Conservation (phyloP, 2,329 filamentous ascomycete genomes). For the Penicillium thymicola region DNA sequence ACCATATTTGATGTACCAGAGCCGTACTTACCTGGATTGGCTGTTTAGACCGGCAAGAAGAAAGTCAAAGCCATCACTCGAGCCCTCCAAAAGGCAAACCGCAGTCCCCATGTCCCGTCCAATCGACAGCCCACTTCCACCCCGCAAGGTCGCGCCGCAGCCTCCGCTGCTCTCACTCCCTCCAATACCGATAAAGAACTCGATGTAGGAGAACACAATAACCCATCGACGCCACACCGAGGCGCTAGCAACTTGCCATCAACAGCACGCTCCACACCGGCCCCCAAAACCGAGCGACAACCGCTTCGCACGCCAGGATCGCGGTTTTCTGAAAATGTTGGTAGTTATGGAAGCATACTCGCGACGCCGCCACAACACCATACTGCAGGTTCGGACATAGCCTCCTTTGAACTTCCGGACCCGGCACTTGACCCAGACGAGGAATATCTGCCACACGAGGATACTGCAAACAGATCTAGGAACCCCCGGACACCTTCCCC, state of each 20-base stretch:
- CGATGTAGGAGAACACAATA: slow-evolving; percentile 16
- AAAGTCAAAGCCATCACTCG: slow-evolving; percentile 78
- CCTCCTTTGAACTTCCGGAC: slow-evolving; percentile 59
- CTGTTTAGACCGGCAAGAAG: slow-evolving; percentile 72
- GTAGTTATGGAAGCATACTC: slow-evolving; percentile 63
- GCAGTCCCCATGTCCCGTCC: slow-evolving; percentile 44
- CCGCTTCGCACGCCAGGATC: slow-evolving; percentile 35
- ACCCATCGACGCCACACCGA: slow-evolving; percentile 13
- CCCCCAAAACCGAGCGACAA: slow-evolving; percentile 38
- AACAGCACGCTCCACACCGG: slow-evolving; percentile 31
- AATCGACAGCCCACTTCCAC: slow-evolving; percentile 28
- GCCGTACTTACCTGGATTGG: background rate
- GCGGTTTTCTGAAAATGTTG: slow-evolving; percentile 39
- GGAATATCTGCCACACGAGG: slow-evolving; percentile 18
- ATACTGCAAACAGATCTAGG: slow-evolving; percentile 17
- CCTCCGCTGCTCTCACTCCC: slow-evolving; percentile 13
- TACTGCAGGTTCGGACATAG: slow-evolving; percentile 36
- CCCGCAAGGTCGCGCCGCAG: slow-evolving; percentile 14
- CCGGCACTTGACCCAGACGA: slow-evolving; percentile 54
- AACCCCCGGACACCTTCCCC: slow-evolving; percentile 26
- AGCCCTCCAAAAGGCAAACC: slow-evolving; percentile 62
- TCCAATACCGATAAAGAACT: slow-evolving; percentile 21
- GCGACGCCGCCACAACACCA: slow-evolving; percentile 48
- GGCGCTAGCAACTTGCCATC: slow-evolving; percentile 28
- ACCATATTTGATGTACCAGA: slow-evolving; percentile 7